Evolutionary conservation across 495 filamentous ascomycete species (phyloP).

Genomic region (Elasticomyces elasticus): DNA sequence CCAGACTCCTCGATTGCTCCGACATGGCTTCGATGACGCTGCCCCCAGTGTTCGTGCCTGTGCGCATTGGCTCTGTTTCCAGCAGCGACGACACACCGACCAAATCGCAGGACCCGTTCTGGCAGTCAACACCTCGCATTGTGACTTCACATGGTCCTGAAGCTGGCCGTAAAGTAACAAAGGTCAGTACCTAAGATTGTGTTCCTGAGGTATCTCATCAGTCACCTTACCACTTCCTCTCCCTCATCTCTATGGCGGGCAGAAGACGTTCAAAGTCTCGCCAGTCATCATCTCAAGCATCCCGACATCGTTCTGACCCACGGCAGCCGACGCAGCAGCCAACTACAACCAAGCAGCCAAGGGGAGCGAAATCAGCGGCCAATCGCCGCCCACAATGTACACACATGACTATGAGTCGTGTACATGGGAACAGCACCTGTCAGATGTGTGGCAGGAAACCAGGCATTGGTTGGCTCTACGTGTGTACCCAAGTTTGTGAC

Average conservation of each 20-base stretch:
- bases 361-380: background rate
- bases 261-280: background rate
- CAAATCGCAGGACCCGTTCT: conserved; percentile 11
- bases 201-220: background rate
- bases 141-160: background rate
- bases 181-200: conserved; percentile 1
- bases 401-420: conserved; percentile 49
- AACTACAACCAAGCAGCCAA: background rate
- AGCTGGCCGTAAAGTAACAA: background rate
- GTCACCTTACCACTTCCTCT: background rate
- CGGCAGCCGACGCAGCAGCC: background rate
- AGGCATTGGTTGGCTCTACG: conserved; percentile 54
- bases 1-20: background rate
- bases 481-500: conserved; percentile 40
- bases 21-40: background rate
- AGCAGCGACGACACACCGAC: background rate
- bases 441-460: conserved; percentile 39
- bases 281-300: background rate
- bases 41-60: background rate
- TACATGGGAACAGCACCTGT: conserved; percentile 43
- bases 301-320: background rate
- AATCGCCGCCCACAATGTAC: conserved; percentile 38
- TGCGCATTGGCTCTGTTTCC: background rate
- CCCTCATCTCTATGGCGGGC: background rate
- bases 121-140: conserved; percentile 9